Evolutionary conservation across 73 alveolate species (phyloP).

Genomic region (Paramecium tetraurelia): DNA sequence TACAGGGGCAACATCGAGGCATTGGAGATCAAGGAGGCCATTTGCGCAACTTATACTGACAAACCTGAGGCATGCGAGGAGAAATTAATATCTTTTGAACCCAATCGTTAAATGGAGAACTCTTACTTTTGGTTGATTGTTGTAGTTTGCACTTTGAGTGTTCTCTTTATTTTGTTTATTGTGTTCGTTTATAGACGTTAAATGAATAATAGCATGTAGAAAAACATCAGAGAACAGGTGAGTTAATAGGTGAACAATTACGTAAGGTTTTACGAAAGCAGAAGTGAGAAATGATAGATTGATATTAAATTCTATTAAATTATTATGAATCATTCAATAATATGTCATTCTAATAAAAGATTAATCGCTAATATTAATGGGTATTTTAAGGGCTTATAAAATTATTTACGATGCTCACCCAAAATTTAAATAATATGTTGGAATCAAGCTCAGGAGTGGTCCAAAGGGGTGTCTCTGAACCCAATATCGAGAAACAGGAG

Average conservation of each 20-base stretch:
- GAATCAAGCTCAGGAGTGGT: background rate
- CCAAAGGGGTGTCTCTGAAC: background rate
- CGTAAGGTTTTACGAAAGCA: background rate
- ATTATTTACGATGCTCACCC: background rate
- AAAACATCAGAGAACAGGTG: background rate
- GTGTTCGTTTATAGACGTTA: background rate
- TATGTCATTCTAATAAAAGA: background rate
- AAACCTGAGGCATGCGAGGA: background rate
- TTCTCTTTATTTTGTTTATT: background rate
- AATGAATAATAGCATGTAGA: background rate
- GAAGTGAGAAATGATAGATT: slow-evolving; percentile 7
- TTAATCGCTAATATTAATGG: background rate
- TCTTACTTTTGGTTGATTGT: slow-evolving; percentile 8
- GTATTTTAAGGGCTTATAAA: background rate
- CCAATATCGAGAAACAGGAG: background rate
- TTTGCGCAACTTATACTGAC: slow-evolving; percentile 67
- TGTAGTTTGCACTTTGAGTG: background rate
- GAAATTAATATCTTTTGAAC: no score
- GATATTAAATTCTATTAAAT: background rate
- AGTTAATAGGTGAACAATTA: background rate
- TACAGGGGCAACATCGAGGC: slow-evolving; percentile 74
- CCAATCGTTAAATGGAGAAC: background rate
- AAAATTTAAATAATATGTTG: background rate
- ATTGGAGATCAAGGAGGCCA: slow-evolving; percentile 65
- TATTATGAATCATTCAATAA: background rate